Evolutionary conservation across 495 filamentous ascomycete species (phyloP).

Genomic region (Daldinia loculata): DNA sequence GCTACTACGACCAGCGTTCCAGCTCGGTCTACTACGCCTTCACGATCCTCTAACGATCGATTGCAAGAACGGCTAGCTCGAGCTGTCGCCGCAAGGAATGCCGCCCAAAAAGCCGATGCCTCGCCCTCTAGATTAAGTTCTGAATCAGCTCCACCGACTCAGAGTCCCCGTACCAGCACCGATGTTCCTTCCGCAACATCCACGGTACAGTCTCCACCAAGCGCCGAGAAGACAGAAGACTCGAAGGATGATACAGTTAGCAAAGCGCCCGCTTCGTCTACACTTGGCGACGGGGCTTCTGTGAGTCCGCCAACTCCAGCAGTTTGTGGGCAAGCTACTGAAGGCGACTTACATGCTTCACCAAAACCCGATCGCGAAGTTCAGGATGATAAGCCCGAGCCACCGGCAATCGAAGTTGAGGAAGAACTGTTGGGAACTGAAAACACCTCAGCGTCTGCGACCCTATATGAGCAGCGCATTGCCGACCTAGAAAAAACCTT

Average conservation of each 20-base stretch:
- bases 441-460: slow-evolving; percentile 7
- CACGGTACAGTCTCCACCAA: neutral
- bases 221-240: neutral
- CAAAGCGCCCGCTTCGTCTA: slow-evolving; percentile 1
- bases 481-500: slow-evolving; percentile 64
- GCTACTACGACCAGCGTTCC: slow-evolving; percentile 25
- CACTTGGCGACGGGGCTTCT: neutral
- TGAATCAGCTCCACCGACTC: slow-evolving; percentile 31
- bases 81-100: slow-evolving; percentile 60
- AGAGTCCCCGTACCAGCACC: slow-evolving; percentile 42
- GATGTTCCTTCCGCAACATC: slow-evolving; percentile 17
- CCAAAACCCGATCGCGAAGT: slow-evolving; percentile 10
- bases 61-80: slow-evolving; percentile 86
- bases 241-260: slow-evolving; percentile 1
- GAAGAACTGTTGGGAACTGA: neutral
- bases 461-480: slow-evolving; percentile 51
- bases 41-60: slow-evolving; percentile 71
- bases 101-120: slow-evolving; percentile 35
- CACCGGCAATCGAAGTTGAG: neutral
- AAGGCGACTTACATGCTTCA: slow-evolving; percentile 4
- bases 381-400: slow-evolving; percentile 1
- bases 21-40: slow-evolving; percentile 45
- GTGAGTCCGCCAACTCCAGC: slow-evolving; percentile 8
- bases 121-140: slow-evolving; percentile 34
- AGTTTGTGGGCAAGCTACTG: neutral